Conservation (phyloP, 108 stramenopile genomes). For the Bacterosira constricta region DNA sequence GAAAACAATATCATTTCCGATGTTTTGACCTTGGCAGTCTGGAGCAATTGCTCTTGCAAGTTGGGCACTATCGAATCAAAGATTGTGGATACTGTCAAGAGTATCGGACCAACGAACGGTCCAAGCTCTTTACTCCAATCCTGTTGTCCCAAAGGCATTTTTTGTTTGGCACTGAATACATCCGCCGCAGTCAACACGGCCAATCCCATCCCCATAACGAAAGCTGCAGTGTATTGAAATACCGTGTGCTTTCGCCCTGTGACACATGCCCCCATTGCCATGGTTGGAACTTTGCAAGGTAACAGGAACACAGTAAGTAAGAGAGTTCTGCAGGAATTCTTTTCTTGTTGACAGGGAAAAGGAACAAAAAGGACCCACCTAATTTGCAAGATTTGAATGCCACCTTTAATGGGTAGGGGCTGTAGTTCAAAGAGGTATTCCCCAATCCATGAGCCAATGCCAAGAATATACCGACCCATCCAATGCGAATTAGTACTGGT, state of each 20-base stretch:
- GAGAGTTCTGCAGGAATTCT: no score
- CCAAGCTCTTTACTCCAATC: not conserved
- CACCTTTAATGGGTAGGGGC: conserved; percentile 47
- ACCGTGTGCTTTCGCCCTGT: conserved; percentile 28
- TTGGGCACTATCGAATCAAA: conserved; percentile 45
- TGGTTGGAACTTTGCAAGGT: conserved; percentile 52
- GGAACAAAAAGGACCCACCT: no score
- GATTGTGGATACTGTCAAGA: conserved; percentile 30
- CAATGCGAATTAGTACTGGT: conserved; percentile 8
- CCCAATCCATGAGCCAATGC: conserved; percentile 38
- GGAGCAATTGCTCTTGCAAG: conserved; percentile 46
- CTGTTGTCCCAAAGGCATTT: not conserved
- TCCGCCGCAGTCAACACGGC: conserved; percentile 42
- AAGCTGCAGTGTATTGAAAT: conserved; percentile 38
- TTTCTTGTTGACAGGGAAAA: no score
- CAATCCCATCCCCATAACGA: conserved; percentile 47
- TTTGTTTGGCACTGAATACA: conserved; percentile 3
- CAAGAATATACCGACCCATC: conserved; percentile 18
- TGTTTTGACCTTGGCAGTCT: conserved; percentile 31
- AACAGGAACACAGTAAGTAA: no score
- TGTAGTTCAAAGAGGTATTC: conserved; percentile 33
- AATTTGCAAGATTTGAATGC: conserved; percentile 55
- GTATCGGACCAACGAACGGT: conserved; percentile 24
- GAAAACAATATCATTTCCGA: conserved; percentile 40
- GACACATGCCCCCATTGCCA: conserved; percentile 42